Conservation (phyloP, 331 rosid genomes). For the Arachis monticola region DNA sequence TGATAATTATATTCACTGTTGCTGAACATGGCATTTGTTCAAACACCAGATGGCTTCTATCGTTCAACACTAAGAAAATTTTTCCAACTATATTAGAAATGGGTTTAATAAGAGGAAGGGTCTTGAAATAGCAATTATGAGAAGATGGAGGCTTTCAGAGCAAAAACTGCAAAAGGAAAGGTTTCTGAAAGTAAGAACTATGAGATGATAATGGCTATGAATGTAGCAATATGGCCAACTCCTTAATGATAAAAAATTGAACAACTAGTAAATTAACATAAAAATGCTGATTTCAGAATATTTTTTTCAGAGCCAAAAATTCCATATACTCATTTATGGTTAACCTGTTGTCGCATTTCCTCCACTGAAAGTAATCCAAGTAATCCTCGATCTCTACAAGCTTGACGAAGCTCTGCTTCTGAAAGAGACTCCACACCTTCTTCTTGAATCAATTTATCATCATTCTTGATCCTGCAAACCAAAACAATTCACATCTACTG, state of each 20-base stretch:
- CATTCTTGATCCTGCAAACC: slow-evolving; percentile 73
- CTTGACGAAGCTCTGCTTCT: slow-evolving; percentile 84
- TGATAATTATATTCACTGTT: slow-evolving; percentile 14
- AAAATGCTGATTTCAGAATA: slow-evolving; percentile 11
- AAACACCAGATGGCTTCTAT: slow-evolving; percentile 24
- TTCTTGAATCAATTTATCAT: slow-evolving; percentile 73
- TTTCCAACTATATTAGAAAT: slow-evolving; percentile 10
- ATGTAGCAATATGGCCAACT: slow-evolving; percentile 22
- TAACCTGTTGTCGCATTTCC: slow-evolving; percentile 89
- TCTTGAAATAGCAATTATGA: slow-evolving; percentile 20
- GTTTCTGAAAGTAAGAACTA: no score
- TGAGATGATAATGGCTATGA: not conserved
- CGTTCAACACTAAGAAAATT: slow-evolving; percentile 22
- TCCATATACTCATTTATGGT: slow-evolving; percentile 17
- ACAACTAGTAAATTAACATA: not conserved
- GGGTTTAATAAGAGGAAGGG: not conserved
- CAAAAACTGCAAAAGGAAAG: no score
- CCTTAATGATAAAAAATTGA: slow-evolving; percentile 4
- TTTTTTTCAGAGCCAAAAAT: slow-evolving; percentile 17
- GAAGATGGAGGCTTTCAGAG: slow-evolving; percentile 16
- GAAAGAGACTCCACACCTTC: slow-evolving; percentile 89
- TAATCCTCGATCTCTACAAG: slow-evolving; percentile 87
- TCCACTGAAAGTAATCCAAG: slow-evolving; percentile 84
- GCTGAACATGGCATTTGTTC: slow-evolving; percentile 7
- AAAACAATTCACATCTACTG: slow-evolving; percentile 29